A percentile compares a stretch with the other conserved stretches of the same genome.
Evolutionary conservation across 768 basidiomycete species (phyloP).

Genomic region (Rhodotorula toruloides): DNA sequence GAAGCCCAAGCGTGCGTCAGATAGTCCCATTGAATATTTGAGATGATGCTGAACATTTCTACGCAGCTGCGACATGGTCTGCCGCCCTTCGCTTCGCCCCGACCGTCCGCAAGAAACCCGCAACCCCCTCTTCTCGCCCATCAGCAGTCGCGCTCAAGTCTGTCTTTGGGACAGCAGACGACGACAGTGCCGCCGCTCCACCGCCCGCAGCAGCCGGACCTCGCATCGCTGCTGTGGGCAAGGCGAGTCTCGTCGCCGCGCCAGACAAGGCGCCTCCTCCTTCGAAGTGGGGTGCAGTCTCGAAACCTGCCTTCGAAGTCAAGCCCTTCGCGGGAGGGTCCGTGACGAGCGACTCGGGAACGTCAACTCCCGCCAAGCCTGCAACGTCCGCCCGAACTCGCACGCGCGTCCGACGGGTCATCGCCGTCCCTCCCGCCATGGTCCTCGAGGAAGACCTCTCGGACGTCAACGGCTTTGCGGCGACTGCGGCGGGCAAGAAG

Average conservation of each 20-base stretch:
- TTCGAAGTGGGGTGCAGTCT: slow-evolving; percentile 22
- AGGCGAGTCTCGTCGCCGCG: slow-evolving; percentile 13
- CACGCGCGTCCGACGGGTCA: slow-evolving; percentile 1
- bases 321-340: slow-evolving; percentile 2
- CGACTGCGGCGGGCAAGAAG: slow-evolving; percentile 23
- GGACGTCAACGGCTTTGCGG: slow-evolving; percentile 36
- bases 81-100: slow-evolving; percentile 36
- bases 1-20: slow-evolving; percentile 22
- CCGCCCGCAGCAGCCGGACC: background rate
- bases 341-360: background rate
- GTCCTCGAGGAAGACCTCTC: slow-evolving; percentile 24
- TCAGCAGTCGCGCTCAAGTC: slow-evolving; percentile 13
- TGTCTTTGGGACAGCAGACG: slow-evolving; percentile 13
- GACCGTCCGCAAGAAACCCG: slow-evolving; percentile 25
- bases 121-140: background rate
- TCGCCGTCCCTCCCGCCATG: slow-evolving; percentile 25
- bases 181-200: background rate
- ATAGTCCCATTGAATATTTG: background rate
- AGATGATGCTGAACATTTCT: background rate
- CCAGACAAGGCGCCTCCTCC: slow-evolving; percentile 15
- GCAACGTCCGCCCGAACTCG: background rate
- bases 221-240: slow-evolving; percentile 9
- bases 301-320: background rate
- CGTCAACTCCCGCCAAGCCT: background rate
- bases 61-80: slow-evolving; percentile 26